Conservation (phyloP, 306 rosid genomes). For the Prunus mume region DNA sequence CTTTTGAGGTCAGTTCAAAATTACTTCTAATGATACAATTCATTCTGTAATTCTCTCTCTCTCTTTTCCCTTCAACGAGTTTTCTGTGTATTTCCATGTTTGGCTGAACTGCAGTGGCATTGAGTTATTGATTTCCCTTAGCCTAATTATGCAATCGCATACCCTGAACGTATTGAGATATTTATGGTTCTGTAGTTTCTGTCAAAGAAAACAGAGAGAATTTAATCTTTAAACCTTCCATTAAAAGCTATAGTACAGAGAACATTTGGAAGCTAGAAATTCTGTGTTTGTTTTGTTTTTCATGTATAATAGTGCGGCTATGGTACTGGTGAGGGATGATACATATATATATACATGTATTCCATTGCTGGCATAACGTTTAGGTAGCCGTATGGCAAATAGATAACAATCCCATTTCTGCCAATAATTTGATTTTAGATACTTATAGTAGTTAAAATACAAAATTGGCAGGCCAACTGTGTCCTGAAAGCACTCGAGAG, state of each 20-base stretch:
- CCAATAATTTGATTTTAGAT: neutral
- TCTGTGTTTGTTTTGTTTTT: neutral
- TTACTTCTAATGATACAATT: neutral
- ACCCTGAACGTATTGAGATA: neutral
- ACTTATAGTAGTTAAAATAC: neutral
- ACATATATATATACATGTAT: neutral
- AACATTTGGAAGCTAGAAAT: neutral
- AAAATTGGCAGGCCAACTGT: conserved; percentile 42
- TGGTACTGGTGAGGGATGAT: too few species aligned
- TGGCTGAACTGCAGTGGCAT: neutral
- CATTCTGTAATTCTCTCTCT: neutral
- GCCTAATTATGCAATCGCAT: neutral
- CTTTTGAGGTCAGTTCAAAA: neutral
- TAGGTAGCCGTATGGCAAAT: neutral
- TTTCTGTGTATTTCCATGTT: neutral
- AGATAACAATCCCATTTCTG: neutral
- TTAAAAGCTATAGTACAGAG: too few species aligned
- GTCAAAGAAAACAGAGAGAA: neutral
- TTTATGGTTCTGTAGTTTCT: neutral
- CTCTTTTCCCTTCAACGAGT: neutral
- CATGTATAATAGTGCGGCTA: neutral
- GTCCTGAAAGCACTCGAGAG: conserved; percentile 46
- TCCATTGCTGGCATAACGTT: neutral
- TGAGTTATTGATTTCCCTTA: neutral
- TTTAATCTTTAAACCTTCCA: too few species aligned